Evolutionary conservation across 371 early-diverging fungal genomes (phyloP).

Genomic region (Mortierella sp.): DNA sequence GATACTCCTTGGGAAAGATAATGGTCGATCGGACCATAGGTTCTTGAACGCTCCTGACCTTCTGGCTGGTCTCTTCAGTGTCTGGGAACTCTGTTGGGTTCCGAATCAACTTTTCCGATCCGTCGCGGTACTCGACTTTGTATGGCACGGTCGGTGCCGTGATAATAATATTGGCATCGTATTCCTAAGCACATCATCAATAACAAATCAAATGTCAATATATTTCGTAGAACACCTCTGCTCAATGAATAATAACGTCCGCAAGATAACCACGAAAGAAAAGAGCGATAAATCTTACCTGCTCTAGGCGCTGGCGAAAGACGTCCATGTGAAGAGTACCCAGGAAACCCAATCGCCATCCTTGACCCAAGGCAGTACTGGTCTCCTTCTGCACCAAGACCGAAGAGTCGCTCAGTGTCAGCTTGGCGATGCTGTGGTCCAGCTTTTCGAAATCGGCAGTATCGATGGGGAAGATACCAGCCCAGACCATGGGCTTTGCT

Average conservation of each 20-base stretch:
- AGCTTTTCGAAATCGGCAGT: slow-evolving; percentile 89
- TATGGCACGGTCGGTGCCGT: slow-evolving; percentile 96
- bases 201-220: background rate
- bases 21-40: slow-evolving; percentile 95
- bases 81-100: slow-evolving; percentile 97
- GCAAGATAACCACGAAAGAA: background rate
- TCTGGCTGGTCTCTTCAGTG: slow-evolving; percentile 70
- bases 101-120: slow-evolving; percentile 72
- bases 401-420: slow-evolving; percentile 95
- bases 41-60: slow-evolving; percentile 82
- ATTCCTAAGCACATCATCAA: slow-evolving; percentile 72
- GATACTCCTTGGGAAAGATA: slow-evolving; percentile 92
- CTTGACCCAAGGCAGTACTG: slow-evolving; percentile 92
- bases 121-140: slow-evolving; percentile 73
- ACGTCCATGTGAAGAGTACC: slow-evolving; percentile 99
- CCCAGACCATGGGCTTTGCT: slow-evolving; percentile 89
- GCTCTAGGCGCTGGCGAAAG: slow-evolving; percentile 93
- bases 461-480: slow-evolving; percentile 95
- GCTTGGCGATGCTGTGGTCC: slow-evolving; percentile 91
- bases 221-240: too few relatives aligned
- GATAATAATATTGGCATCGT: slow-evolving; percentile 90
- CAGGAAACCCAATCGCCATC: slow-evolving; percentile 96
- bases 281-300: slow-evolving; percentile 61
- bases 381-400: slow-evolving; percentile 93
- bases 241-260: background rate